Evolutionary conservation across 306 rosid genomes (phyloP), one percentile per base, ranked within the genome.

Genomic region (Hylodesmum podocarpum): DNA sequence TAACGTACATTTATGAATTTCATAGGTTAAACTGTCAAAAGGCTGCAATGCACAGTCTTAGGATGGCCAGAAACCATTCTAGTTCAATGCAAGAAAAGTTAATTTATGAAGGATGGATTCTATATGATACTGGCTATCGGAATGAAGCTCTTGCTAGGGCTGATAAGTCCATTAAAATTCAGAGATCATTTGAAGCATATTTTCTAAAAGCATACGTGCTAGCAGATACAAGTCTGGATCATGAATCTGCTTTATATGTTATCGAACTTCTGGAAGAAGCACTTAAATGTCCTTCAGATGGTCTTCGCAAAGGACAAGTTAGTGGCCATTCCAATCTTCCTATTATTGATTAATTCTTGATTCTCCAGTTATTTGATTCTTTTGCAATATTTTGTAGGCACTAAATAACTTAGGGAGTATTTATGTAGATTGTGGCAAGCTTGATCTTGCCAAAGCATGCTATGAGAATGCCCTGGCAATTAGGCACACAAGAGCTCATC

Each of bases 231-330:
- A 86, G 41, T 75, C 75, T 87, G 44, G 88, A 89, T 81, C 50
- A 77, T 10, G 76, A 86, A 75, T 82, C 94, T 19, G 88, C 87
- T 40, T 66, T 87, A 5, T 49, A 75, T 22, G 92, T 89, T 16
- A 70, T 87, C 64, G 82, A 87, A 54, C 84, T 84, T 72, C 86
- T 91, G 39, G 86, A 89, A 80, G 89, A 88, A 65, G 97, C 94
- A 57, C 91, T 89, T 34, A 82, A 75, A 75, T 89, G 97, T 70
- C 97, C 94, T 71, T 91, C 97, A 11, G 97, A 91, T 66, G 90
- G 94, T 59, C 94, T 91, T 44, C 88, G 94, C 21, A 91, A 91
- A 84, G 97, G 97, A 78, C 97, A 91, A 83, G 97, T 91, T 72
- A 82, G 87, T 49, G 54, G 43, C 31, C 29, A 51, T 47, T 13